Percentiles rank a stretch among this genome's conserved stretches.
Evolutionary conservation across 2,329 filamentous ascomycete genomes (phyloP).

Genomic region (Fusarium sacchari): DNA sequence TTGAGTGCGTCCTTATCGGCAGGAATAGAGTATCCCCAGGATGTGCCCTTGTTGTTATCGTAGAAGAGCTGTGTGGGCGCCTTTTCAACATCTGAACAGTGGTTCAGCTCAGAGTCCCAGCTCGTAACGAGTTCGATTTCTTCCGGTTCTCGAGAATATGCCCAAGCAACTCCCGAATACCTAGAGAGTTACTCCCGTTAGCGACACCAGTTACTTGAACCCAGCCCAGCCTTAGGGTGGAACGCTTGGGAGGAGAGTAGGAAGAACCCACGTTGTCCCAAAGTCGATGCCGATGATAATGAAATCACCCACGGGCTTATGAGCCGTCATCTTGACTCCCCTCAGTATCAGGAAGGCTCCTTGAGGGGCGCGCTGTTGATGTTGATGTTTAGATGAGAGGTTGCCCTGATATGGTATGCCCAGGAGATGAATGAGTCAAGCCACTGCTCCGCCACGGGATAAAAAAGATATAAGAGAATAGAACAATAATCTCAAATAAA

Average conservation of each 20-base stretch:
- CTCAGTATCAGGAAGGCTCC: background rate
- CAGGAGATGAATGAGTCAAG: background rate
- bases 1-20: conserved; percentile 34
- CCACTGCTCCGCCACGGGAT: background rate
- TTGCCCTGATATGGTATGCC: background rate
- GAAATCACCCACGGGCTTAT: background rate
- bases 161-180: conserved; percentile 55
- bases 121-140: conserved; percentile 46
- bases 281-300: conserved; percentile 58
- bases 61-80: conserved; percentile 44
- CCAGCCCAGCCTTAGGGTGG: too few relatives aligned
- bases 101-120: conserved; percentile 40
- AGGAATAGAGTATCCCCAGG: conserved; percentile 50
- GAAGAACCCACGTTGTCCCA: conserved; percentile 54
- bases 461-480: background rate
- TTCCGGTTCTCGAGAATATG: conserved; percentile 42
- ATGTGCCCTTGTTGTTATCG: rapidly evolving
- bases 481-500: too few relatives aligned
- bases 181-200: conserved; percentile 22
- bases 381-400: background rate
- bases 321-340: background rate
- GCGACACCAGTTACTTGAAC: rapidly evolving
- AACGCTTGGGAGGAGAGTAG: too few relatives aligned
- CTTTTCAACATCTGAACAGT: conserved; percentile 48
- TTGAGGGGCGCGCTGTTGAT: background rate